Base-by-base conservation (phyloP, 2,329 filamentous ascomycete species). In the Xylariaceae sp. region DNA sequence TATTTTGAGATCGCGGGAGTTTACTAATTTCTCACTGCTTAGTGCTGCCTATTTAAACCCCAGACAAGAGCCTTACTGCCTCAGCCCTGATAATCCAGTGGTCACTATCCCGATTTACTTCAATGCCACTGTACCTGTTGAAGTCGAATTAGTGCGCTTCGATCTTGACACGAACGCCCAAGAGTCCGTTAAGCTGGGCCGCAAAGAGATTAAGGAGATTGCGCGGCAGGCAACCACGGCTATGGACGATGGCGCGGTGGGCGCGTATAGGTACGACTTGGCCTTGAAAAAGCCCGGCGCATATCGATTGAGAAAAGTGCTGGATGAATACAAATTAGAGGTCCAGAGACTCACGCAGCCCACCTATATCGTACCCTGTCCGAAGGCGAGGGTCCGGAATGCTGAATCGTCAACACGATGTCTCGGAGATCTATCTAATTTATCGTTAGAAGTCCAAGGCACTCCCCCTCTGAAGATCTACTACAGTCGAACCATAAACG, bases 261-360 rank as follows among this genome's bases (percentile, higher is more conserved):
- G 78, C 7, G 81, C 87, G 41, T 82, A 89, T 49, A 79, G 83
- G 48, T 83, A 95, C 64, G 80, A 85, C 49, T 88, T 89, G 63
- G 77, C 81, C 0, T 80, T 95, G 36, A 95, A 89, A 74, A 94
- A 94, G 70, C 84, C 90, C 1, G 94, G 94, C 34, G 80, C 95
- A 18, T 99, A 99, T 71, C 81, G 87, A 40, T 78, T 99, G 30
- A 82, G 86, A 53, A 90, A 85, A 67, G 91, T 99, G 9, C 75
- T 96, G 59, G 94, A 99, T 68, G 87, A 95, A 68, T 94, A 95
- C 55, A 95, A 96, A 70, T 81, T 99, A 30, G 91, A 97, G 68
- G 89, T 96, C 10, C 90, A 92, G 64, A 84, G 88, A 39, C 79
- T 81, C 39, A 80, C 79, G 49, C 85, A 85, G 46, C 89, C 94